These are phyloP conservation scores for Aspergillus carbonarius DNA, from an alignment of 2,329 filamentous ascomycete genomes.

Conservation along the genomic window DNA sequence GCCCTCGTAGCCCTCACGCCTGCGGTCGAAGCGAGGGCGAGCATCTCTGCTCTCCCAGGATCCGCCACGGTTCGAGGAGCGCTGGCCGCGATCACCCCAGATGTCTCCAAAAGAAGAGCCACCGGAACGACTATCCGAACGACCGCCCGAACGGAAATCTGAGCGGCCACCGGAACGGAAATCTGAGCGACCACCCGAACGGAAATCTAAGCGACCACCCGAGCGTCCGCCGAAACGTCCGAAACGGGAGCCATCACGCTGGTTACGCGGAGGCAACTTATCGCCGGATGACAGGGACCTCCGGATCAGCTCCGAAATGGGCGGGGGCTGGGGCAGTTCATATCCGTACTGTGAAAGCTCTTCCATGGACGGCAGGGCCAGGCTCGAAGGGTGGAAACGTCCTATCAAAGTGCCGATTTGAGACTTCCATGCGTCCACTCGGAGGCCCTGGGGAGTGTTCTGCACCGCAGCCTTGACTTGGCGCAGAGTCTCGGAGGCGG, in stretches of 20 bases:
- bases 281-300: background rate
- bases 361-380: slow-evolving; percentile 44
- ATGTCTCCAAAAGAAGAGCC: no score
- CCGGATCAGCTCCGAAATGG: background rate
- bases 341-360: background rate
- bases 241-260: background rate
- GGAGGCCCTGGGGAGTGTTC: slow-evolving; percentile 24
- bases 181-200: no score
- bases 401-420: slow-evolving; percentile 22
- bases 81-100: no score
- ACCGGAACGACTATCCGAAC: no score
- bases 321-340: background rate
- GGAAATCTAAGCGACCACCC: no score
- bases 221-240: no score
- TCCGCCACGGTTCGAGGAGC: no score
- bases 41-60: no score
- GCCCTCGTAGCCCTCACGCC: no score
- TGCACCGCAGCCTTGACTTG: slow-evolving; percentile 46
- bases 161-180: no score
- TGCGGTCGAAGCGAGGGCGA: no score
- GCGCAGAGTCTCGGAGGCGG: slow-evolving; percentile 23
- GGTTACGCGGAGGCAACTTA: background rate
- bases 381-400: slow-evolving; percentile 35
- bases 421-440: slow-evolving; percentile 32
- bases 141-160: no score